These are phyloP conservation scores for Tylopilus sp. DNA, from an alignment of 1,284 basidiomycete species.

Conservation along the genomic window DNA sequence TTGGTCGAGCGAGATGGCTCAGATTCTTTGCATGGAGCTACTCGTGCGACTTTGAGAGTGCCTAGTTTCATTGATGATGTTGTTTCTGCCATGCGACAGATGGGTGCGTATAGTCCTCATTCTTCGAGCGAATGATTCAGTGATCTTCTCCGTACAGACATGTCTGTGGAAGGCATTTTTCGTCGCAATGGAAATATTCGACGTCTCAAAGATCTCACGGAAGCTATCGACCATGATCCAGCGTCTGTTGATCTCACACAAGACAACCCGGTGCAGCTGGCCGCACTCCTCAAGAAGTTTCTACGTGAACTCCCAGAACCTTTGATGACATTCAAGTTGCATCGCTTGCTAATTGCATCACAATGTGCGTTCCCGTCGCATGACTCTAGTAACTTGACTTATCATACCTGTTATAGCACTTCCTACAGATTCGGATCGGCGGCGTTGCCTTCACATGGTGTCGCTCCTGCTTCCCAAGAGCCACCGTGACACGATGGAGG, in stretches of 20 bases:
- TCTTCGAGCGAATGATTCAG: constrained; percentile 2
- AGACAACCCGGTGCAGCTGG: constrained; percentile 97
- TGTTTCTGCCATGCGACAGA: constrained; percentile 97
- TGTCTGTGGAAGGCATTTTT: constrained; percentile 99
- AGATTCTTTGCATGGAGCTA: constrained; percentile 89
- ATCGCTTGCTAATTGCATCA: constrained; percentile 85
- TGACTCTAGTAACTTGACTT: constrained; percentile 3
- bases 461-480: constrained; percentile 87
- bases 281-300: constrained; percentile 96
- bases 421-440: constrained; percentile 75
- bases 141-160: constrained; percentile 56
- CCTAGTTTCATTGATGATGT: constrained; percentile 99
- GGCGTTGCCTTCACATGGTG: constrained; percentile 83
- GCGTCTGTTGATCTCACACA: constrained; percentile 87
- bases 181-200: constrained; percentile 98
- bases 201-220: constrained; percentile 85
- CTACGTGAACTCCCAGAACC: constrained; percentile 96
- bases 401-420: constrained; percentile 52
- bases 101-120: constrained; percentile 67
- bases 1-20: constrained; percentile 95
- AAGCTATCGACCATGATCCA: constrained; percentile 92
- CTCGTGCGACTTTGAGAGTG: constrained; percentile 82
- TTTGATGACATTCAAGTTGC: constrained; percentile 91
- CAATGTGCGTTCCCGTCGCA: constrained; percentile 62
- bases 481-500: constrained; percentile 97